Percentiles rank a stretch among this genome's conserved stretches.
Conservation (phyloP, 495 filamentous ascomycete species). For the Penicillium cinerascens region DNA sequence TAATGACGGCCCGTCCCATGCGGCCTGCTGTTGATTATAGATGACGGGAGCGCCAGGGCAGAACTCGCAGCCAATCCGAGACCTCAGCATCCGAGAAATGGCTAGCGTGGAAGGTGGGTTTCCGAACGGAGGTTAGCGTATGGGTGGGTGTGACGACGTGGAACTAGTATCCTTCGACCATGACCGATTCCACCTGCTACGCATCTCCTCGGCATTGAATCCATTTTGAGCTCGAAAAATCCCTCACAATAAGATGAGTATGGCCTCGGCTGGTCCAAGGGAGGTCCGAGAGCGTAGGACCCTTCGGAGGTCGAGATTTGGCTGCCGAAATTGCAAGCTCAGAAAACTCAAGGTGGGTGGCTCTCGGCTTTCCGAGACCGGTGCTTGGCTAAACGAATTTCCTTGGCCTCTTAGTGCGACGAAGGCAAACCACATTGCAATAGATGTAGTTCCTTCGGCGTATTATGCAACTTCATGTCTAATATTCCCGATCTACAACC, state of each 20-base stretch:
- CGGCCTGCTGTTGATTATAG: background rate
- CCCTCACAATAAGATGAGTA: slow-evolving; percentile 13
- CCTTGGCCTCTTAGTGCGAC: slow-evolving; percentile 35
- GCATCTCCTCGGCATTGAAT: background rate
- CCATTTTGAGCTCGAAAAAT: slow-evolving; percentile 1
- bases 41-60: background rate
- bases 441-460: slow-evolving; percentile 40
- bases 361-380: background rate
- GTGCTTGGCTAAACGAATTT: slow-evolving; percentile 9
- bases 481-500: slow-evolving; percentile 39
- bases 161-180: background rate
- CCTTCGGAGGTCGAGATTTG: slow-evolving; percentile 36
- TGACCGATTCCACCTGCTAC: slow-evolving; percentile 1
- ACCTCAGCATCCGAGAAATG: slow-evolving; percentile 17
- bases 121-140: slow-evolving; percentile 21
- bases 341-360: slow-evolving; percentile 45
- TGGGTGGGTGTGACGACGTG: background rate
- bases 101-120: slow-evolving; percentile 21
- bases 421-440: slow-evolving; percentile 43
- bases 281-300: slow-evolving; percentile 6
- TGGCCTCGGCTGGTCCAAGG: slow-evolving; percentile 17
- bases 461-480: slow-evolving; percentile 42
- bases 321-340: slow-evolving; percentile 51
- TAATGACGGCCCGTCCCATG: background rate
- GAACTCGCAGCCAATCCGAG: slow-evolving; percentile 26